Percentiles rank a stretch among this genome's conserved stretches.
These are phyloP conservation scores for Cercospora zeina DNA, from an alignment of 2,329 filamentous ascomycete species.

Conservation along the genomic window DNA sequence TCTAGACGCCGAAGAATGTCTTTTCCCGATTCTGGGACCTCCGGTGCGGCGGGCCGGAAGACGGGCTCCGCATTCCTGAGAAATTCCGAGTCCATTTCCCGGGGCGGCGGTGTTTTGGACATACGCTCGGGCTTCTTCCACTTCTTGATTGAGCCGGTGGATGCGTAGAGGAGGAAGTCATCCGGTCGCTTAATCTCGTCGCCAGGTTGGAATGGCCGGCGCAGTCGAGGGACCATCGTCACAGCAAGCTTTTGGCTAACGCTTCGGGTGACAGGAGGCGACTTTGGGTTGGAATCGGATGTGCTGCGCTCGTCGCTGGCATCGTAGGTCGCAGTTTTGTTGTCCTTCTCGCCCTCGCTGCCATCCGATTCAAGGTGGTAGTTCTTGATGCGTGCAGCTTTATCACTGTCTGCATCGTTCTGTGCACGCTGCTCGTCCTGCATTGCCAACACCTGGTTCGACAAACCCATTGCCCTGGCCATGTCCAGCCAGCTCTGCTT, in stretches of 20 bases:
- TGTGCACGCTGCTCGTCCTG: slow-evolving; percentile 11
- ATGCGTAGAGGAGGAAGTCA: slow-evolving; percentile 25
- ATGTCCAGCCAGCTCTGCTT: slow-evolving; percentile 21
- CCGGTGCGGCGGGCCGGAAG: slow-evolving; percentile 10
- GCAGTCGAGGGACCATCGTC: slow-evolving; percentile 24
- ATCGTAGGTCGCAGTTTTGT: slow-evolving; percentile 8
- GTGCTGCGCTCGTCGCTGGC: slow-evolving; percentile 21
- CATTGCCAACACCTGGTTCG: slow-evolving; percentile 15
- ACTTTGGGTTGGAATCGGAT: slow-evolving; percentile 6
- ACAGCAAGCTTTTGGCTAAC: slow-evolving; percentile 22
- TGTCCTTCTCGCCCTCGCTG: slow-evolving; percentile 26
- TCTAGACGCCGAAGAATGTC: slow-evolving; percentile 17
- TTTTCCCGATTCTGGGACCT: slow-evolving; percentile 15
- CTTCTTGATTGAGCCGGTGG: slow-evolving; percentile 18
- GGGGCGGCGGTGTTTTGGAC: slow-evolving; percentile 22
- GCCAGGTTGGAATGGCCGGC: slow-evolving; percentile 29
- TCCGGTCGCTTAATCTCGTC: slow-evolving; percentile 29
- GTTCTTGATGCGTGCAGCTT: slow-evolving; percentile 23
- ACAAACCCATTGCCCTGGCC: slow-evolving; percentile 16
- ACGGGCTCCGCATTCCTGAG: slow-evolving; percentile 26
- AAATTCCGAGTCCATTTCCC: slow-evolving; percentile 28
- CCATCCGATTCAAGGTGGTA: slow-evolving; percentile 29
- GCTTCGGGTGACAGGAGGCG: slow-evolving; percentile 19
- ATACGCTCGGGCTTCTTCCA: slow-evolving; percentile 19
- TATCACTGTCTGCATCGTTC: slow-evolving; percentile 19